Base-by-base conservation (phyloP, 768 basidiomycete genomes). In the Gelatoporia subvermispora region DNA sequence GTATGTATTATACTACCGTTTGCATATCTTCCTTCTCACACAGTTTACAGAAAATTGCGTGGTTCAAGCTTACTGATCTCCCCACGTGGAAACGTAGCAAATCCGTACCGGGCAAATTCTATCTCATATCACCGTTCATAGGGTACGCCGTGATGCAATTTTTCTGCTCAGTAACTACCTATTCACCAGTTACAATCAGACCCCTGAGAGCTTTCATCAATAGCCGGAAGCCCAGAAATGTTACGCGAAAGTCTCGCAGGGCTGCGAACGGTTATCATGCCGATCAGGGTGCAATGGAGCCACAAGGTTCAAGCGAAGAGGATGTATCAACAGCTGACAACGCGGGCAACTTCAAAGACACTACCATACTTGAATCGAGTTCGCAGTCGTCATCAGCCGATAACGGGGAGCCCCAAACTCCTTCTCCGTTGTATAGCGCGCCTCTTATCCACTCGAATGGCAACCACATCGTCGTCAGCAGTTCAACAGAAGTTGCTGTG, bases 51-150 rank as follows among this genome's bases (percentile, higher is more conserved):
- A 91, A 90, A 74, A 98, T 98, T 57, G 86, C 93, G 63, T 99
- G 96, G 96, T 96, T 96, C 68, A 81, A 74, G 51, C 71, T 98
- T 43, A 74, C 76, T 17, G 93, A 97, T 63, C 72, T 99, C 8
- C 96, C 95, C 1, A 93, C 90, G 0, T 99, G 94, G 94, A 92
- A 80, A 63, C 81, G 81, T 58, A 85, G 78, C 62, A 88, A 78
- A 60, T 71, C 76, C 31, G 72, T 70, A 49, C 75, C 74, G 15
- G 85, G 88, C 36, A 93, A 88, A 65, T 98, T 96, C 67, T 99
- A 96, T 70, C 74, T 97, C 60, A 93, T 98, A 34, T 82, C 92
- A 1, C 94, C 95, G 3, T 96, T 98, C 70, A 92, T 99, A 56
- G 76, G 72, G 88, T 91, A 69, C 47, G 79, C 68, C n/a, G n/a